phyloP scores from a whole-genome alignment of 2,329 filamentous ascomycete genomes.

The Beauveria caledonica region DNA sequence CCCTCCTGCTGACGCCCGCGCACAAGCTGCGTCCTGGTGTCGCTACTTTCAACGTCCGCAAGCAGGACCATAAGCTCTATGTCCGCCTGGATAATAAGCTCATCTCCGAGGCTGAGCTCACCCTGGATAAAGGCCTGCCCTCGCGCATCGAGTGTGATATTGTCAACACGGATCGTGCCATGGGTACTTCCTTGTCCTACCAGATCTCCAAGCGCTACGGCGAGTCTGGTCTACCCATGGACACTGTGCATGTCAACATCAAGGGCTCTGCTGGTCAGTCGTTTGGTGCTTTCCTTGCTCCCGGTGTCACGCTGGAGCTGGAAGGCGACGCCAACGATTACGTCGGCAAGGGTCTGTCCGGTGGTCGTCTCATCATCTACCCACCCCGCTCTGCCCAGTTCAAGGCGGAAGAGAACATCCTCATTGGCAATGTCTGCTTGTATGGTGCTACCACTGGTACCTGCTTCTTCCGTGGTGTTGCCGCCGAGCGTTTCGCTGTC shows the following conservation, averaged over 20 bases:
- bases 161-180: slow-evolving; percentile 89
- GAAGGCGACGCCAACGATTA: slow-evolving; percentile 97
- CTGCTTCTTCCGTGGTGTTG: slow-evolving; percentile 94
- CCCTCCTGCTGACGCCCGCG: slow-evolving; percentile 87
- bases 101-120: slow-evolving; percentile 89
- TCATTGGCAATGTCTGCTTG: slow-evolving; percentile 89
- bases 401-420: slow-evolving; percentile 92
- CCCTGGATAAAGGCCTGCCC: slow-evolving; percentile 87
- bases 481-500: slow-evolving; percentile 92
- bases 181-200: slow-evolving; percentile 91
- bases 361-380: slow-evolving; percentile 87
- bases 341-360: slow-evolving; percentile 90
- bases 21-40: slow-evolving; percentile 91
- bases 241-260: slow-evolving; percentile 93
- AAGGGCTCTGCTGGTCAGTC: slow-evolving; percentile 95
- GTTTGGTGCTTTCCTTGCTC: slow-evolving; percentile 88
- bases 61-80: slow-evolving; percentile 92
- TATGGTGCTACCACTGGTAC: slow-evolving; percentile 88
- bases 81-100: slow-evolving; percentile 94
- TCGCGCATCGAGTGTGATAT: slow-evolving; percentile 93
- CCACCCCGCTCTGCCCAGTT: slow-evolving; percentile 83
- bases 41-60: slow-evolving; percentile 94
- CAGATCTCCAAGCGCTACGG: slow-evolving; percentile 91
- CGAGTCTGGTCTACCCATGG: slow-evolving; percentile 78
- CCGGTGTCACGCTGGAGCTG: slow-evolving; percentile 87